These are phyloP conservation scores for Leccinum subtestaceum DNA, from an alignment of 768 basidiomycete species.

Conservation along the genomic window DNA sequence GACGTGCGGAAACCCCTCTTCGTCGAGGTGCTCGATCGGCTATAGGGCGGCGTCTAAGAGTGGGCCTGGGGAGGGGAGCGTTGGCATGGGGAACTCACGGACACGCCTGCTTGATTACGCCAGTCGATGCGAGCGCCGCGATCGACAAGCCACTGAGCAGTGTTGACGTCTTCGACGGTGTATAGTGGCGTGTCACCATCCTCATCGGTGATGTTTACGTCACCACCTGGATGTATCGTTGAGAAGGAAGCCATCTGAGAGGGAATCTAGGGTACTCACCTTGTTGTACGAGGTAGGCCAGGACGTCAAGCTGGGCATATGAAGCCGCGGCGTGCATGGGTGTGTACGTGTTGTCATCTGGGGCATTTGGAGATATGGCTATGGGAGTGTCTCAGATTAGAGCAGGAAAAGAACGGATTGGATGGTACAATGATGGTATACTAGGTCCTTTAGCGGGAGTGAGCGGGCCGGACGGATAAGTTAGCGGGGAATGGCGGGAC, in stretches of 20 bases:
- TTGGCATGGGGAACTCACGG: slow-evolving; percentile 47
- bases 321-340: slow-evolving; percentile 96
- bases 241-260: neutral
- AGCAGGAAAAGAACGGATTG: slow-evolving; percentile 21
- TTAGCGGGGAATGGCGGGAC: slow-evolving; percentile 12
- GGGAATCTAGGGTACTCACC: slow-evolving; percentile 39
- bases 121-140: slow-evolving; percentile 66
- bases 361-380: slow-evolving; percentile 67
- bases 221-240: slow-evolving; percentile 54
- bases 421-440: slow-evolving; percentile 56
- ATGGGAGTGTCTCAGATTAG: slow-evolving; percentile 28
- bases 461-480: slow-evolving; percentile 3
- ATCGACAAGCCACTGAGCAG: slow-evolving; percentile 74
- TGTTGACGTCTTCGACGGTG: slow-evolving; percentile 79
- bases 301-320: slow-evolving; percentile 74
- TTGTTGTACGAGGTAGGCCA: slow-evolving; percentile 74
- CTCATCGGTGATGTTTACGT: slow-evolving; percentile 80
- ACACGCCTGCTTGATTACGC: slow-evolving; percentile 69
- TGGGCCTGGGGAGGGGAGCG: slow-evolving; percentile 12
- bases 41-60: neutral
- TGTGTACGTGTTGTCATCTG: slow-evolving; percentile 74
- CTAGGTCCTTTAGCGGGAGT: slow-evolving; percentile 44
- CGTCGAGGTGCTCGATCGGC: slow-evolving; percentile 68
- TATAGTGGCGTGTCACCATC: slow-evolving; percentile 93
- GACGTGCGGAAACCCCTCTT: slow-evolving; percentile 65